phyloP scores from a whole-genome alignment of 371 early-diverging fungal genomes.

The Syncephalastrum sp. region DNA sequence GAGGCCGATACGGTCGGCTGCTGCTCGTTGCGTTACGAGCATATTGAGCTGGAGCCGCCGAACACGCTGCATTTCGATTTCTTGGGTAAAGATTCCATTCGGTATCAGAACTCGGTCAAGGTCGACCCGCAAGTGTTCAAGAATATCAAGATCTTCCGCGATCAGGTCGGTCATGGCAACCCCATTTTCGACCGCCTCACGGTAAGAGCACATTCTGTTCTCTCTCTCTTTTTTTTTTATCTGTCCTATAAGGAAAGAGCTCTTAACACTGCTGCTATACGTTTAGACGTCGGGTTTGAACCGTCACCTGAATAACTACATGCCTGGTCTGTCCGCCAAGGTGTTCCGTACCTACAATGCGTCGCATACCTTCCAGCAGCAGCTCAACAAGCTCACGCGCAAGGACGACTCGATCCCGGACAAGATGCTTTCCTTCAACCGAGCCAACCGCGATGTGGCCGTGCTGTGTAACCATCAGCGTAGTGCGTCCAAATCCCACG shows the following conservation, averaged over 20 bases:
- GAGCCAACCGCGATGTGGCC: slow-evolving; percentile 96
- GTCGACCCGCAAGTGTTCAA: slow-evolving; percentile 90
- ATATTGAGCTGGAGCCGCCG: slow-evolving; percentile 77
- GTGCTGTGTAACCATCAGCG: slow-evolving; percentile 98
- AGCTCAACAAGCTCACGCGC: slow-evolving; percentile 73
- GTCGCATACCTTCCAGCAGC: slow-evolving; percentile 89
- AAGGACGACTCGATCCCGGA: slow-evolving; percentile 72
- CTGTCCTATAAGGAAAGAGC: neutral
- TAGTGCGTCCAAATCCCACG: slow-evolving; percentile 80
- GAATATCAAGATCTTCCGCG: slow-evolving; percentile 88
- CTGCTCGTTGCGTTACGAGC: slow-evolving; percentile 94
- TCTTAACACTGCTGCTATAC: neutral
- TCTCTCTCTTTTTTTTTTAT: too few relatives aligned
- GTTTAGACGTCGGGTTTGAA: slow-evolving; percentile 73
- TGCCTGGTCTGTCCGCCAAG: slow-evolving; percentile 95
- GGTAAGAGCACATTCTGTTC: slow-evolving; percentile 41
- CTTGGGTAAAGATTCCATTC: slow-evolving; percentile 97
- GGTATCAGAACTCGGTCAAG: slow-evolving; percentile 85
- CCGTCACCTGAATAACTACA: slow-evolving; percentile 81
- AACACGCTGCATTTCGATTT: slow-evolving; percentile 91
- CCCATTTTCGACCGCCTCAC: slow-evolving; percentile 88
- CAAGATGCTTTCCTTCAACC: slow-evolving; percentile 91
- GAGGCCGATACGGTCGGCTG: slow-evolving; percentile 99
- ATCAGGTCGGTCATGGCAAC: slow-evolving; percentile 66
- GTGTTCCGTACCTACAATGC: slow-evolving; percentile 99